Percentiles rank a stretch among this genome's conserved stretches.
These are phyloP conservation scores for Cicer arietinum DNA, from an alignment of 306 rosid species.

Conservation along the genomic window DNA sequence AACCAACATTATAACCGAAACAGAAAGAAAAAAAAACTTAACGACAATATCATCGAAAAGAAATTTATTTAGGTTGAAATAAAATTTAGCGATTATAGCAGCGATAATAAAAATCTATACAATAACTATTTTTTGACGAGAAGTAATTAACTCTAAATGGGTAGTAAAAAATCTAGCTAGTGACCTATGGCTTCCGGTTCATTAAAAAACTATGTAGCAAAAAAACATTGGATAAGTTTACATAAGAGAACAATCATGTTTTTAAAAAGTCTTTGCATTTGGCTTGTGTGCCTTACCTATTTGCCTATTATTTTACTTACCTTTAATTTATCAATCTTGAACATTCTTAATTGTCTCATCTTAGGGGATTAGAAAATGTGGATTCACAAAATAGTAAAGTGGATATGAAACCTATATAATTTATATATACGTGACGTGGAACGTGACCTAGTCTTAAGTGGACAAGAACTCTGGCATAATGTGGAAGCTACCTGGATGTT, in stretches of 20 bases:
- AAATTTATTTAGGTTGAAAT: too few relatives aligned
- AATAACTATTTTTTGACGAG: too few relatives aligned
- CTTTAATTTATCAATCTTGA: not conserved
- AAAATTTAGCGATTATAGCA: too few relatives aligned
- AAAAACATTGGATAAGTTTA: not conserved
- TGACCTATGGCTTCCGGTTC: not conserved
- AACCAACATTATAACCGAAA: too few relatives aligned
- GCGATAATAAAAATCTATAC: too few relatives aligned
- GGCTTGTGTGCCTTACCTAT: not conserved
- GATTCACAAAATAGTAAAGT: not conserved
- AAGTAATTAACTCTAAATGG: too few relatives aligned
- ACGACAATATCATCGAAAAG: too few relatives aligned
- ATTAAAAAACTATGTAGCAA: not conserved
- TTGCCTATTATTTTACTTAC: not conserved
- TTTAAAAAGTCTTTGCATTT: not conserved
- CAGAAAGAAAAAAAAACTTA: too few relatives aligned
- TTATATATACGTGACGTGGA: slow-evolving; percentile 40
- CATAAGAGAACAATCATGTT: not conserved
- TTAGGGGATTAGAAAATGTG: not conserved
- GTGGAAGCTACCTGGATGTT: slow-evolving; percentile 62
- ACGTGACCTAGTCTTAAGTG: slow-evolving; percentile 22
- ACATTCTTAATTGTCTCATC: slow-evolving; percentile 3
- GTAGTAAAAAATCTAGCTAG: not conserved
- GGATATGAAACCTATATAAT: slow-evolving; percentile 28
- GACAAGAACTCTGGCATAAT: slow-evolving; percentile 42